Evolutionary conservation across 805 yeast genomes (phyloP), one percentile per base, ranked within the genome.

Genomic region (Pachysolen tannophilus): DNA sequence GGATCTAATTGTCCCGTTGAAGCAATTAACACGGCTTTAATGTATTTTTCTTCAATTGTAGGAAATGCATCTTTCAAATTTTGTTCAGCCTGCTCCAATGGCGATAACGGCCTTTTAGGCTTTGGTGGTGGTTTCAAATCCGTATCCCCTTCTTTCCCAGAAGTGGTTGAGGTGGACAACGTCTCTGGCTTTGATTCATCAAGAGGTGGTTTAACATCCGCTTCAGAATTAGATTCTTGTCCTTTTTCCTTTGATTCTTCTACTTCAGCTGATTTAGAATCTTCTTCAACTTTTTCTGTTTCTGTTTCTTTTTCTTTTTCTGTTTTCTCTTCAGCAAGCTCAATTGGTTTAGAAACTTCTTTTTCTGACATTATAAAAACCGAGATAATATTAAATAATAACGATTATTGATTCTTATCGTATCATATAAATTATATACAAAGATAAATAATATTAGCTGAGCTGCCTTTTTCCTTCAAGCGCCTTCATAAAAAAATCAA

Each of bases 1-100:
- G 83, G 78, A 47, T 86, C 96, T 29, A 85, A 54, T 32, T 71
- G 65, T 20, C 94, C 95, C 32, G 69, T 74, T 14, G 94, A 76
- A 3, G 97, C 97, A 52, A 92, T 83, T 38, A 88, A 63, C 1
- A 85, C 79, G 20, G 94, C 87, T 36, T 78, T 75, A 42, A 85
- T 66, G 47, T 78, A 72, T 42, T 76, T 72, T 20, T 72, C 82
- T 28, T 86, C 95, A 17, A 77, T 58, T 13, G 65, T 61, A 1
- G 98, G 97, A 55, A 90, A 90, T 0, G 97, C 97, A 16, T 85
- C 95, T 46, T 69, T 66, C 43, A 90, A 65, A 28, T 84, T 79
- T 33, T 69, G 62, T 41, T 67, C 60, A 24, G 78, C 67, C 45
- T 66, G 63, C 20, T 72, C 60, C 26, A 65, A 61, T 16, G 85